A percentile compares a stretch with the other conserved stretches of the same genome.
Conservation (phyloP, 768 basidiomycete species). For the Russula brevipes region DNA sequence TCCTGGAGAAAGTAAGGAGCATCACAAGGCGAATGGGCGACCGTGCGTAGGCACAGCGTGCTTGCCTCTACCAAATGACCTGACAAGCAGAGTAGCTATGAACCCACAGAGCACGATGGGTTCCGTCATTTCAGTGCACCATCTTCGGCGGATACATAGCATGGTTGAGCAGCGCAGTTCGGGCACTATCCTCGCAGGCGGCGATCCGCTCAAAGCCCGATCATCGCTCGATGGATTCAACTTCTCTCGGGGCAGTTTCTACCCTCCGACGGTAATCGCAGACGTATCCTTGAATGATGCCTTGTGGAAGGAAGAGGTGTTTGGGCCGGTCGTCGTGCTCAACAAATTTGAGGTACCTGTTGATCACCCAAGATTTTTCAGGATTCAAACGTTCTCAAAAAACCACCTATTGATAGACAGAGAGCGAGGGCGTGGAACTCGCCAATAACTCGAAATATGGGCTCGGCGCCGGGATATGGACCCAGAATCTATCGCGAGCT, state of each 20-base stretch:
- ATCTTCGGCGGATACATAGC: slow-evolving; percentile 58
- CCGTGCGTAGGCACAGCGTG: slow-evolving; percentile 40
- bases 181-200: slow-evolving; percentile 55
- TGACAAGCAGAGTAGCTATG: slow-evolving; percentile 42
- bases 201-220: slow-evolving; percentile 53
- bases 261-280: slow-evolving; percentile 70
- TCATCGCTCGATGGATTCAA: slow-evolving; percentile 68
- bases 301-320: slow-evolving; percentile 79
- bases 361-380: background rate
- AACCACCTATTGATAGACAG: slow-evolving; percentile 36
- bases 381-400: background rate
- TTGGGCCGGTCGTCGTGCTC: slow-evolving; percentile 79
- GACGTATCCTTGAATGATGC: slow-evolving; percentile 53
- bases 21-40: slow-evolving; percentile 71
- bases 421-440: slow-evolving; percentile 57
- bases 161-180: slow-evolving; percentile 46
- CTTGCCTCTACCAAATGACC: background rate
- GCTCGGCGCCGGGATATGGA: slow-evolving; percentile 79
- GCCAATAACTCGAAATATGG: slow-evolving; percentile 80
- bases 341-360: slow-evolving; percentile 45
- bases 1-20: slow-evolving; percentile 56
- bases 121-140: slow-evolving; percentile 61
- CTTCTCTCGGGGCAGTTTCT: slow-evolving; percentile 68
- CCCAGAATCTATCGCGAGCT: slow-evolving; percentile 63
- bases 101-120: slow-evolving; percentile 76